phyloP scores from a whole-genome alignment of 768 basidiomycete genomes.

The Daedalea quercina region DNA sequence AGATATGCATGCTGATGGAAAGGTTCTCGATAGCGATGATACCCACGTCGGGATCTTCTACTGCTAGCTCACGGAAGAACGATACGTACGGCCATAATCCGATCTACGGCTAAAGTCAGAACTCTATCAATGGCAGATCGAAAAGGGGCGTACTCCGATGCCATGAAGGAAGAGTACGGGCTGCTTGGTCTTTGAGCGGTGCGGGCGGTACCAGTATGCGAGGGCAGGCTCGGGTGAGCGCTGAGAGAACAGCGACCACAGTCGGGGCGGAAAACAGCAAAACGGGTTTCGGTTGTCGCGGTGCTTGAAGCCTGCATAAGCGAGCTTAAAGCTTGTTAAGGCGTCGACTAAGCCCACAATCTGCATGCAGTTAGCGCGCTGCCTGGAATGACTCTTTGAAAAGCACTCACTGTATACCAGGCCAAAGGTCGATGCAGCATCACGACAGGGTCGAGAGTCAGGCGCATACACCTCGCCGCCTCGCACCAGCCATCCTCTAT shows the following conservation, averaged over 20 bases:
- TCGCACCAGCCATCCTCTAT: conserved; percentile 35
- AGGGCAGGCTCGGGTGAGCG: conserved; percentile 27
- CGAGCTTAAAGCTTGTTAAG: conserved; percentile 32
- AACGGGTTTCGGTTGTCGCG: conserved; percentile 32
- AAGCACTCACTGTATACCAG: conserved; percentile 49
- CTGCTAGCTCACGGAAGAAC: conserved; percentile 41
- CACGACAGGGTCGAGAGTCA: conserved; percentile 51
- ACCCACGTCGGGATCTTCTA: conserved; percentile 42
- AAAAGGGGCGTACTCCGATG: conserved; percentile 45
- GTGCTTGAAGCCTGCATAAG: conserved; percentile 46
- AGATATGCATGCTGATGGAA: conserved; percentile 55
- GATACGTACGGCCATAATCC: conserved; percentile 52
- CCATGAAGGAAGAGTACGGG: conserved; percentile 65
- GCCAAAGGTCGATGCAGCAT: conserved; percentile 52
- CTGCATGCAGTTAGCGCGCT: conserved; percentile 23
- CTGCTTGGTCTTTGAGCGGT: conserved; percentile 37
- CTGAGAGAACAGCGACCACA: conserved; percentile 37
- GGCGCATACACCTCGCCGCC: conserved; percentile 37
- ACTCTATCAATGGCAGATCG: neutral
- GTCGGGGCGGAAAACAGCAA: conserved; percentile 48
- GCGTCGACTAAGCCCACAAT: conserved; percentile 47
- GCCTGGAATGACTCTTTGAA: neutral
- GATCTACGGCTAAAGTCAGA: conserved; percentile 34
- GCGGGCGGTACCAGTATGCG: conserved; percentile 45
- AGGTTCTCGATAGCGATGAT: conserved; percentile 56